A percentile compares a stretch with the other conserved stretches of the same genome.
These are phyloP conservation scores for Penicillium parvum DNA, from an alignment of 495 filamentous ascomycete genomes.

Conservation along the genomic window DNA sequence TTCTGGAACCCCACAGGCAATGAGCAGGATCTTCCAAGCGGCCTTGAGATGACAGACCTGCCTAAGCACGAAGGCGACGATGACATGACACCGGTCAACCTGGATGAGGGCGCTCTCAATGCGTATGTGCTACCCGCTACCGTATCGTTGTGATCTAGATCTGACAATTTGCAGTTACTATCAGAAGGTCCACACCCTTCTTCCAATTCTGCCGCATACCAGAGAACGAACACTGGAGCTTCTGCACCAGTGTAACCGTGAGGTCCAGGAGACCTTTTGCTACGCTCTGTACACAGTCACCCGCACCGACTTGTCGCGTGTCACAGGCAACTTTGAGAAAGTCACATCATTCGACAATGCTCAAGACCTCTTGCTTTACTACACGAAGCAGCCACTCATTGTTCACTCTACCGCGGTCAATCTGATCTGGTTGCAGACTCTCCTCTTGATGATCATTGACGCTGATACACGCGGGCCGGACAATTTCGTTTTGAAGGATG, in stretches of 20 bases:
- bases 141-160: neutral
- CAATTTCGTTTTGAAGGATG: constrained; percentile 42
- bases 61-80: constrained; percentile 36
- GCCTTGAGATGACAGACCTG: constrained; percentile 35
- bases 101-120: constrained; percentile 45
- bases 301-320: constrained; percentile 36
- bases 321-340: constrained; percentile 35
- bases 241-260: constrained; percentile 54
- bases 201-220: constrained; percentile 68
- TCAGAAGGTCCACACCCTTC: constrained; percentile 63
- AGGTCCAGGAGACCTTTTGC: constrained; percentile 66
- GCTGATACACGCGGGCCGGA: constrained; percentile 44
- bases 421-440: constrained; percentile 39
- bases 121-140: constrained; percentile 31
- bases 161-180: constrained; percentile 56
- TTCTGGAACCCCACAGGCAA: constrained; percentile 36
- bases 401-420: constrained; percentile 35
- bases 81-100: constrained; percentile 36
- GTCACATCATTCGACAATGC: constrained; percentile 41
- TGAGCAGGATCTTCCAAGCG: constrained; percentile 35
- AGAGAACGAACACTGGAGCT: constrained; percentile 58
- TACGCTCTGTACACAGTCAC: constrained; percentile 57
- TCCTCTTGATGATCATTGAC: constrained; percentile 44
- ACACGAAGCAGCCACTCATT: constrained; percentile 46
- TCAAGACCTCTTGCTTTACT: constrained; percentile 48